A percentile compares a stretch with the other conserved stretches of the same genome.
Evolutionary conservation across 176 grass and related monocot species (phyloP).

Genomic region (Oryza coarctata): DNA sequence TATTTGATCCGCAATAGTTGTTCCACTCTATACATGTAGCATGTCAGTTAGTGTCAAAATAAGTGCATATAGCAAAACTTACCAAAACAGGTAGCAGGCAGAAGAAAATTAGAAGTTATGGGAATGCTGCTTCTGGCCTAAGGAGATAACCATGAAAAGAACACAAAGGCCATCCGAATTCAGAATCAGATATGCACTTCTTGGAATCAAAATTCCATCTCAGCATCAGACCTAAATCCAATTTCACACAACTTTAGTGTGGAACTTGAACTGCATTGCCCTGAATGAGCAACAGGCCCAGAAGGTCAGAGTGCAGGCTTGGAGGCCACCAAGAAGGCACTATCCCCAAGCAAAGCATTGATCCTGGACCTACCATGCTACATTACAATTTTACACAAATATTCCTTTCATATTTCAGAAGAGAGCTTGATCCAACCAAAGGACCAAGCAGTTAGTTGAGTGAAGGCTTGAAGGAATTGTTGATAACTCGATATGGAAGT

Average conservation of each 20-base stretch:
- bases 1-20: constrained; percentile 96
- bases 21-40: constrained; percentile 65
- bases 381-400: constrained; percentile 10
- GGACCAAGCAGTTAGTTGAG: background rate
- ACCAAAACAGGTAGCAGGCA: background rate
- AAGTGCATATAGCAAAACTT: constrained; percentile 14
- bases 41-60: constrained; percentile 14
- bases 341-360: constrained; percentile 12
- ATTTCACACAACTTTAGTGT: background rate
- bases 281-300: background rate
- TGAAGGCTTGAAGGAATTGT: background rate
- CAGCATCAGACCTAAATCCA: background rate
- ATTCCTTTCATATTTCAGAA: background rate
- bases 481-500: background rate
- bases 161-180: background rate
- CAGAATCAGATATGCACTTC: background rate
- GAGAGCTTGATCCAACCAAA: background rate
- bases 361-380: background rate
- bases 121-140: background rate
- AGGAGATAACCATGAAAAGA: background rate
- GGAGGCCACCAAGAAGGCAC: background rate
- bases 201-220: background rate
- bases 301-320: background rate
- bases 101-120: constrained; percentile 12
- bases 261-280: background rate